Evolutionary conservation across 345 rosid species (phyloP), one percentile per base, ranked within the genome.

Genomic region (Mallotus nudiflorus): DNA sequence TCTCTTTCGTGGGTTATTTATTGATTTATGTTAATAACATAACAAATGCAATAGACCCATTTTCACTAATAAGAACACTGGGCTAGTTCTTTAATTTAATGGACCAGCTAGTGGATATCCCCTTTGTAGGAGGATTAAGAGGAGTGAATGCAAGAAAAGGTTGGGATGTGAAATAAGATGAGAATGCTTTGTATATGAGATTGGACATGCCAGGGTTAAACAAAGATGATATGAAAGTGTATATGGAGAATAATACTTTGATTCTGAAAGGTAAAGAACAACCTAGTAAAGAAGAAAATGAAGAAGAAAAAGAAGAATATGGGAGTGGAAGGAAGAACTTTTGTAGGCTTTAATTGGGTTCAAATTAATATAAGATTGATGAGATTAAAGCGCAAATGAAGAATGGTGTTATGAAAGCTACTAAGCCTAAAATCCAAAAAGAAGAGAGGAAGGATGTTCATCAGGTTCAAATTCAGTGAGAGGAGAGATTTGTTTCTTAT

Each of bases 321-420:
- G n/a, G 75, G 46, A 68, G 71, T 25, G 54, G 54, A 15, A 63
- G 91, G 63, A 86, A 78, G 27, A 90, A 81, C 80, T 71, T 80
- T 0, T 83, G 93, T 82, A 74, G 87, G 72, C 70, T 86, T 25
- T 79, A 77, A 0, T 59, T 89, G 77, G 82, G 86, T 0, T 74
- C 69, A 22, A 80, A 85, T 40, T 19, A 70, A 4, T 83, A 60
- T 75, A 82, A 63, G 80, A 70, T 74, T 0, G 89, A 85, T 24
- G 74, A 82, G 78, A 89, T 91, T 8, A 86, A 80, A 75, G 97
- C 96, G 22, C 97, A 93, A 85, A 89, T 93, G 96, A 93, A 86
- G 84, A 84, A 93, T 39, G 98, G 98, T 0, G 97, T 93, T 48
- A 48, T 93, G 75, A 88, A 80, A 71, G 86, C 91, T 40, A 81